phyloP scores from a whole-genome alignment of 495 filamentous ascomycete genomes.

The Hyaloscypha variabilis region DNA sequence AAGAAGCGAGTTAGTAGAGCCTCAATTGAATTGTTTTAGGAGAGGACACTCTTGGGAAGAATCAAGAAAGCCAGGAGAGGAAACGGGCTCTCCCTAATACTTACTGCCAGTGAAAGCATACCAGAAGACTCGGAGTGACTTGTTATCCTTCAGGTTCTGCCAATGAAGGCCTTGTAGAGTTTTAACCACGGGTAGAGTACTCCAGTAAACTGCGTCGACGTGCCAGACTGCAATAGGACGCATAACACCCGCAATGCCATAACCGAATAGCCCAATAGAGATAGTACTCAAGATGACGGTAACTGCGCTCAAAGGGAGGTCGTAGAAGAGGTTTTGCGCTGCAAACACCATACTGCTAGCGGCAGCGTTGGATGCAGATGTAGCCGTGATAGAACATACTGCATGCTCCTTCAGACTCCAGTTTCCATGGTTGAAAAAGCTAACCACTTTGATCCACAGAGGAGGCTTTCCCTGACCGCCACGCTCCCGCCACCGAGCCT shows the following conservation, averaged over 20 bases:
- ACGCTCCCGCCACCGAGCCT: constrained; percentile 20
- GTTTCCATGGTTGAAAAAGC: constrained; percentile 59
- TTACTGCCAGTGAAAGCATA: constrained; percentile 40
- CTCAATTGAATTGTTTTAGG: too few relatives aligned
- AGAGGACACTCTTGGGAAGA: too few relatives aligned
- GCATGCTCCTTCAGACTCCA: constrained; percentile 83
- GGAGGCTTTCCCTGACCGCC: constrained; percentile 37
- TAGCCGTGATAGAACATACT: constrained; percentile 73
- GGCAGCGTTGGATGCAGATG: constrained; percentile 42
- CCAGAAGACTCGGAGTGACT: constrained; percentile 43
- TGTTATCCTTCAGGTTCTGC: constrained; percentile 35
- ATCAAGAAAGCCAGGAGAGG: too few relatives aligned
- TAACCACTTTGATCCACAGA: constrained; percentile 32
- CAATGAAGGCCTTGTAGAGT: constrained; percentile 43
- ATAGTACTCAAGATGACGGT: constrained; percentile 44
- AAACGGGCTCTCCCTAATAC: too few relatives aligned
- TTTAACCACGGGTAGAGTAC: constrained; percentile 42
- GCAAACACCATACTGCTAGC: constrained; percentile 40
- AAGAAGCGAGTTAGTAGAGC: too few relatives aligned
- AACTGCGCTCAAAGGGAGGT: constrained; percentile 34
- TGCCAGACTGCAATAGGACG: constrained; percentile 57
- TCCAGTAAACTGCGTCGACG: constrained; percentile 48
- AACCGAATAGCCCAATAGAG: constrained; percentile 53
- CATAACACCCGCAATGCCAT: constrained; percentile 55
- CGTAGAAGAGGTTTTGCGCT: constrained; percentile 49